These are phyloP conservation scores for Talaromyces ruber DNA, from an alignment of 495 filamentous ascomycete genomes.

Conservation along the genomic window DNA sequence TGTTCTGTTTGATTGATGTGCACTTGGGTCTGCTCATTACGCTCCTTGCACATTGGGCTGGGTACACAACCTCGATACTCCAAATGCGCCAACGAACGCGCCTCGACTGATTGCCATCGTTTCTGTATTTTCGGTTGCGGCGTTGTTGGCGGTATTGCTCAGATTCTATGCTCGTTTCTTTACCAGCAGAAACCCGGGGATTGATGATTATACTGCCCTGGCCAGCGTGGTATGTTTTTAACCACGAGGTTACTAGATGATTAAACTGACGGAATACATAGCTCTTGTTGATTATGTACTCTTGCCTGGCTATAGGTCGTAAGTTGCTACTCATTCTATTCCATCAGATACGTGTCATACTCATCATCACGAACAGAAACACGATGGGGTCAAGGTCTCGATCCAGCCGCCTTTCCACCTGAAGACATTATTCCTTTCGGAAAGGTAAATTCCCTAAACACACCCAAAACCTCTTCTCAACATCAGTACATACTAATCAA, in stretches of 20 bases:
- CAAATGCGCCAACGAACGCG: slow-evolving; percentile 15
- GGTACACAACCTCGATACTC: slow-evolving; percentile 20
- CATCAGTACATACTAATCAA: neutral
- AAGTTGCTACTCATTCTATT: slow-evolving; percentile 6
- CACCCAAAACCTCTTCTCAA: neutral
- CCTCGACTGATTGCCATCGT: slow-evolving; percentile 13
- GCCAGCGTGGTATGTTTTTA: slow-evolving; percentile 9
- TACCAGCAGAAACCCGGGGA: slow-evolving; percentile 13
- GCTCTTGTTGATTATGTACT: slow-evolving; percentile 13
- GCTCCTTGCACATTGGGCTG: slow-evolving; percentile 16
- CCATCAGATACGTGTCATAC: neutral
- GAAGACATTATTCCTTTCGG: slow-evolving; percentile 19
- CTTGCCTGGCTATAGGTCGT: slow-evolving; percentile 17
- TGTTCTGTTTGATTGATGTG: slow-evolving; percentile 27
- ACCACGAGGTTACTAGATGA: neutral
- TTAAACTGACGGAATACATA: neutral
- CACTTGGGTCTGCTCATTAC: neutral
- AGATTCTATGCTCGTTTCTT: slow-evolving; percentile 16
- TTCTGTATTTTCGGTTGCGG: slow-evolving; percentile 13
- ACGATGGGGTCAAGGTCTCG: slow-evolving; percentile 20
- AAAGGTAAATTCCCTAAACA: slow-evolving; percentile 11
- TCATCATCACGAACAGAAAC: slow-evolving; percentile 14
- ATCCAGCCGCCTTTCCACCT: slow-evolving; percentile 12
- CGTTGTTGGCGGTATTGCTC: slow-evolving; percentile 16
- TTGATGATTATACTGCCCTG: slow-evolving; percentile 20